Conservation (phyloP, 1,139 yeast genomes). For the Geotrichum siamense region DNA sequence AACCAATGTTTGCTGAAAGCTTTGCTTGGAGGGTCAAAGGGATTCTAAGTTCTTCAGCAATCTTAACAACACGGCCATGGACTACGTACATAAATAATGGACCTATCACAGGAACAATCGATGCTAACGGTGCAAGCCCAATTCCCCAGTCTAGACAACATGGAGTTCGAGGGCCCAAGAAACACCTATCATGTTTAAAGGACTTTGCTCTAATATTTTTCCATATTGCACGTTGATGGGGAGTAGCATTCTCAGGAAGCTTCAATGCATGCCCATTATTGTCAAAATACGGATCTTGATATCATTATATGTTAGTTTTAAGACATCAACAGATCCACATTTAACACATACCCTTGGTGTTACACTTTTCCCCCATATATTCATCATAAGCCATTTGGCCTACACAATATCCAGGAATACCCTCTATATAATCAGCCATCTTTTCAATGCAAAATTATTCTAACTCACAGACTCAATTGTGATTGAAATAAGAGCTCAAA, state of each 20-base stretch:
- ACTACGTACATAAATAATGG: slow-evolving; percentile 73
- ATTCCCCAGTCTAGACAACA: slow-evolving; percentile 50
- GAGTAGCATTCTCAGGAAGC: slow-evolving; percentile 53
- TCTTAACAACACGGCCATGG: slow-evolving; percentile 56
- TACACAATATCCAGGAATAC: slow-evolving; percentile 51
- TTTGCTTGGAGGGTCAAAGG: slow-evolving; percentile 56
- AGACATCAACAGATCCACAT: neutral
- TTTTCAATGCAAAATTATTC: no score
- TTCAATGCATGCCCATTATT: slow-evolving; percentile 42
- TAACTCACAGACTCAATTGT: no score
- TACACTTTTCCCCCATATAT: slow-evolving; percentile 53
- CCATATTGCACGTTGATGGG: slow-evolving; percentile 62
- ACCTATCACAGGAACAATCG: slow-evolving; percentile 66
- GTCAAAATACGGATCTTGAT: slow-evolving; percentile 63
- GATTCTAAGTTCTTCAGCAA: slow-evolving; percentile 53
- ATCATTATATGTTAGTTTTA: neutral
- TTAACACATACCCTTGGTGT: slow-evolving; percentile 40
- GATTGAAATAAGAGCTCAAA: no score
- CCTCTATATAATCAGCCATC: slow-evolving; percentile 34
- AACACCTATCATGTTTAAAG: slow-evolving; percentile 77
- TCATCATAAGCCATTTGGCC: slow-evolving; percentile 56
- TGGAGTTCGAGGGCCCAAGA: slow-evolving; percentile 46
- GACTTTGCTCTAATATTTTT: slow-evolving; percentile 65
- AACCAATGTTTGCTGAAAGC: slow-evolving; percentile 62
- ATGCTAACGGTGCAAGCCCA: slow-evolving; percentile 56